phyloP scores from a whole-genome alignment of 2,329 filamentous ascomycete species.

The Aspergillus arachidicola region DNA sequence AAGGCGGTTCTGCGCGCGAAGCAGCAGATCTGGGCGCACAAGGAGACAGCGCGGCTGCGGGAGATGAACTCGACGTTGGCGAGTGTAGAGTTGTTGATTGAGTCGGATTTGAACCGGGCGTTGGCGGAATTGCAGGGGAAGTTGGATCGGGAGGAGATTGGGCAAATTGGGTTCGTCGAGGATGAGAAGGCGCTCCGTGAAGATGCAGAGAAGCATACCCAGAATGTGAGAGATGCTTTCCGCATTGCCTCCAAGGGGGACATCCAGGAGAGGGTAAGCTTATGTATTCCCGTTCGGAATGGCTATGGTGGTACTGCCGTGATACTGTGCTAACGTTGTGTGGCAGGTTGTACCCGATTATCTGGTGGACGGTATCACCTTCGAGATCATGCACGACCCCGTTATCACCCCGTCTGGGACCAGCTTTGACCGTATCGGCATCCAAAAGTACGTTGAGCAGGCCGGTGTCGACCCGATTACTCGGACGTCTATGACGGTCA shows the following conservation, averaged over 20 bases:
- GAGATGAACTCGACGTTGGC: slow-evolving; percentile 48
- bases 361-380: slow-evolving; percentile 52
- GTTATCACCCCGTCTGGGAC: slow-evolving; percentile 72
- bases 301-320: background rate
- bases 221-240: slow-evolving; percentile 49
- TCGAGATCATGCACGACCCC: slow-evolving; percentile 56
- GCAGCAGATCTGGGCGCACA: slow-evolving; percentile 80
- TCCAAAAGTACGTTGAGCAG: slow-evolving; percentile 81
- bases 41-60: slow-evolving; percentile 57
- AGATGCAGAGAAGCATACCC: slow-evolving; percentile 51
- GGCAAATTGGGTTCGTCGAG: slow-evolving; percentile 70
- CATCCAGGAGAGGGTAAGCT: slow-evolving; percentile 45
- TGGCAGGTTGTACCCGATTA: slow-evolving; percentile 50
- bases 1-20: slow-evolving; percentile 76
- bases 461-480: slow-evolving; percentile 80
- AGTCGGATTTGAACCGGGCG: slow-evolving; percentile 42
- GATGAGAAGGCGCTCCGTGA: slow-evolving; percentile 60
- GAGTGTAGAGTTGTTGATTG: slow-evolving; percentile 44
- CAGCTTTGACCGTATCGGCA: slow-evolving; percentile 83
- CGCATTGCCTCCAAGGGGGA: slow-evolving; percentile 44
- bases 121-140: slow-evolving; percentile 38
- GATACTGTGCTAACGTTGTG: slow-evolving; percentile 11
- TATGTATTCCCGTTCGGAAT: background rate
- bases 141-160: slow-evolving; percentile 46
- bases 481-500: slow-evolving; percentile 67